Conservation (phyloP, 2,329 filamentous ascomycete species). For the Diatrype stigma region DNA sequence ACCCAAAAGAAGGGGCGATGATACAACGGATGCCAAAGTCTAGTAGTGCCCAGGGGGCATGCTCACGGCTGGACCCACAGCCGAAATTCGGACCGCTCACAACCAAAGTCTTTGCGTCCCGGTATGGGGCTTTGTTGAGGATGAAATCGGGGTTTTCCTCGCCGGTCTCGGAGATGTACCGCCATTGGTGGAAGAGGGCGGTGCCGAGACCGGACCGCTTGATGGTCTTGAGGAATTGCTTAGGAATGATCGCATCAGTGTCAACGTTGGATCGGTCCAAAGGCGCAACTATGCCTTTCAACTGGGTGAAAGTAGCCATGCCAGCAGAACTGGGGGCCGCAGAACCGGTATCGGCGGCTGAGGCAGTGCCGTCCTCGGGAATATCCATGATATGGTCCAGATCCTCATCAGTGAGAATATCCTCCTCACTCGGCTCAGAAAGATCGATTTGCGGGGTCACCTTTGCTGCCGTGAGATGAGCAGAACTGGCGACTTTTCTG, state of each 20-base stretch:
- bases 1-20: conserved; percentile 72
- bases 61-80: conserved; percentile 87
- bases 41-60: conserved; percentile 93
- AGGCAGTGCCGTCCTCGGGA: conserved; percentile 59
- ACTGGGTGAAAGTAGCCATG: conserved; percentile 76
- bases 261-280: conserved; percentile 88
- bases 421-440: conserved; percentile 47
- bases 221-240: conserved; percentile 99
- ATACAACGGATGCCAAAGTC: conserved; percentile 95
- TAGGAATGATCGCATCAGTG: conserved; percentile 98
- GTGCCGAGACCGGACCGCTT: conserved; percentile 90
- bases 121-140: conserved; percentile 86
- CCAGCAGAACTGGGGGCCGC: conserved; percentile 52
- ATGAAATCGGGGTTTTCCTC: conserved; percentile 77
- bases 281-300: conserved; percentile 84
- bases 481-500: neutral
- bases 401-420: conserved; percentile 47
- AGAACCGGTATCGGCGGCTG: conserved; percentile 57
- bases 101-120: conserved; percentile 80
- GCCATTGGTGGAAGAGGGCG: conserved; percentile 81
- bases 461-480: neutral
- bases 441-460: conserved; percentile 59
- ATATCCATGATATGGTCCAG: conserved; percentile 50
- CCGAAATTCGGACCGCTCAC: conserved; percentile 93
- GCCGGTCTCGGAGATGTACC: conserved; percentile 66